Conservation (phyloP, 805 yeast genomes). For the Zygoascus biomembranicola region DNA sequence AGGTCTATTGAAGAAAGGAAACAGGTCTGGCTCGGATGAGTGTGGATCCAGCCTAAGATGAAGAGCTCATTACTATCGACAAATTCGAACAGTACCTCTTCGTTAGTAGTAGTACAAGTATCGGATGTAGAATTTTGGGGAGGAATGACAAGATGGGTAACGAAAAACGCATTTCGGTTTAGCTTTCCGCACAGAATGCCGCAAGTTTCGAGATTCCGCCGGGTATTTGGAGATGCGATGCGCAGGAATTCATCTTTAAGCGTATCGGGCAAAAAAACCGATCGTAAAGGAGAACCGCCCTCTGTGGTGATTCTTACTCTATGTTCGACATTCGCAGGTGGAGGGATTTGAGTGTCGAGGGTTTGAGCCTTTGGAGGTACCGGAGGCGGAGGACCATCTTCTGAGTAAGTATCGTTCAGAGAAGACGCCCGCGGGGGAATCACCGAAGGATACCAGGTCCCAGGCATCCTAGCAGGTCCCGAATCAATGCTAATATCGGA, state of each 20-base stretch:
- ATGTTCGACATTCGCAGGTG: conserved; percentile 13
- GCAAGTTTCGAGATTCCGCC: conserved; percentile 49
- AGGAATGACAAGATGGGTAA: conserved; percentile 55
- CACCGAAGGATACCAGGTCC: background rate
- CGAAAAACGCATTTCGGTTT: conserved; percentile 52
- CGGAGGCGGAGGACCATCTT: background rate
- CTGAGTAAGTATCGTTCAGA: background rate
- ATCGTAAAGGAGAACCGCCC: conserved; percentile 47
- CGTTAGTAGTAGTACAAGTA: conserved; percentile 55
- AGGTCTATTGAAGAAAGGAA: conserved; percentile 57
- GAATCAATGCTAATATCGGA: background rate
- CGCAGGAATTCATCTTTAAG: conserved; percentile 38
- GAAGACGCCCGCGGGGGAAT: background rate
- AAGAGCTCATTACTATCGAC: conserved; percentile 49
- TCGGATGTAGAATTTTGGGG: conserved; percentile 54
- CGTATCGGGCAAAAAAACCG: conserved; percentile 41
- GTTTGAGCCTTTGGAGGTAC: conserved; percentile 3
- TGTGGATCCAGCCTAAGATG: conserved; percentile 68
- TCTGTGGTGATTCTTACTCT: conserved; percentile 36
- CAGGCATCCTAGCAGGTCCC: background rate
- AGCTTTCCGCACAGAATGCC: conserved; percentile 59
- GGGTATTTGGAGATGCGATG: conserved; percentile 44
- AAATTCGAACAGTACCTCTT: conserved; percentile 47
- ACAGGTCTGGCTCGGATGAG: conserved; percentile 69
- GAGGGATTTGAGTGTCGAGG: background rate